These are phyloP conservation scores for Aspergillus flavus DNA, from an alignment of 2,329 filamentous ascomycete genomes.

Conservation along the genomic window DNA sequence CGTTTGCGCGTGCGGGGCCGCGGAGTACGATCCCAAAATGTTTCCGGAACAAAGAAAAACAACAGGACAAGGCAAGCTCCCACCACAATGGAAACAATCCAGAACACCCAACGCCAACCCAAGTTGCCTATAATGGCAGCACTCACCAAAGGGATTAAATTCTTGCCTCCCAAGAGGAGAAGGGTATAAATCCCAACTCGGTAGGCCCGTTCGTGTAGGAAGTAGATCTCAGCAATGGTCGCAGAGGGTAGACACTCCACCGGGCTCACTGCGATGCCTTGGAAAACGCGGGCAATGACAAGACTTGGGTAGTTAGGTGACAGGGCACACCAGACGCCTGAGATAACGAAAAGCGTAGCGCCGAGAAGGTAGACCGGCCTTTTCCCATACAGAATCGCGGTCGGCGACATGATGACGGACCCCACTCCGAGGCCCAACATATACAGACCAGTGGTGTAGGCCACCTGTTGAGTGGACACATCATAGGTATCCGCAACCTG, in stretches of 20 bases:
- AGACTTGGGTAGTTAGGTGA: constrained; percentile 80
- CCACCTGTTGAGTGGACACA: constrained; percentile 71
- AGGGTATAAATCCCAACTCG: constrained; percentile 92
- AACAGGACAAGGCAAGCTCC: constrained; percentile 70
- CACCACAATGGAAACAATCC: constrained; percentile 81
- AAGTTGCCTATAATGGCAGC: constrained; percentile 78
- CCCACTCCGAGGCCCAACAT: constrained; percentile 93
- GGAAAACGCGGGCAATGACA: constrained; percentile 78
- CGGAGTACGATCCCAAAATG: constrained; percentile 90
- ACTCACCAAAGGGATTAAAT: constrained; percentile 82
- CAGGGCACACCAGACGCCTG: constrained; percentile 81
- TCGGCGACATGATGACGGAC: constrained; percentile 81
- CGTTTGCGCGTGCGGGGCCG: constrained; percentile 44
- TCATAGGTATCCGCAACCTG: constrained; percentile 70
- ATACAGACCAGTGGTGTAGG: constrained; percentile 86
- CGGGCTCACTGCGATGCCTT: constrained; percentile 84
- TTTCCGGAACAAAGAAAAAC: constrained; percentile 91
- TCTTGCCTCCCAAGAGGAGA: constrained; percentile 86
- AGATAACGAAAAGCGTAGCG: constrained; percentile 73
- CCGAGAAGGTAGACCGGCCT: constrained; percentile 83
- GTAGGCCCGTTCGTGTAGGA: constrained; percentile 90
- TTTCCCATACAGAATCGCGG: constrained; percentile 88
- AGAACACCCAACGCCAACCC: constrained; percentile 90
- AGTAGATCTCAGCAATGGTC: constrained; percentile 95
- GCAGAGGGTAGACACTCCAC: constrained; percentile 92